phyloP scores from a whole-genome alignment of 768 basidiomycete genomes.

The Lactifluus pinguis region DNA sequence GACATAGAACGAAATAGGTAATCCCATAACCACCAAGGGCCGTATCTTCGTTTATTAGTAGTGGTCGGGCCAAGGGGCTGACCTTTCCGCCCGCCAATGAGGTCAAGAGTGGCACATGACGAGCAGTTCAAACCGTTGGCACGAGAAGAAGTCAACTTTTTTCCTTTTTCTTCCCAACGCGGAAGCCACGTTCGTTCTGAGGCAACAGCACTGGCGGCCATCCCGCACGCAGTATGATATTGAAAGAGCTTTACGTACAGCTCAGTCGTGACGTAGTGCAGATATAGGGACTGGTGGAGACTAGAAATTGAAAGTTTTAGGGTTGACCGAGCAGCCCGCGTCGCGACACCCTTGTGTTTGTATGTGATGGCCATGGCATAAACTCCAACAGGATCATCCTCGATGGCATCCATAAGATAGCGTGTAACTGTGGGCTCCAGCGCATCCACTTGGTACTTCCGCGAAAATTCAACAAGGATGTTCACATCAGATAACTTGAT shows the following conservation, averaged over 20 bases:
- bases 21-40: not conserved
- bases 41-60: not conserved
- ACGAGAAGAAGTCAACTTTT: too few relatives aligned
- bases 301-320: not conserved
- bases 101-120: not conserved
- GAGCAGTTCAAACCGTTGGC: not conserved
- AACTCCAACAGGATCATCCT: slow-evolving; percentile 11
- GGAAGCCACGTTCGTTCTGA: not conserved
- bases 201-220: not conserved
- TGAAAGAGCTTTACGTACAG: not conserved
- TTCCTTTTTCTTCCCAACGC: too few relatives aligned
- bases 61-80: not conserved
- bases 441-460: slow-evolving; percentile 14
- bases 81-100: not conserved
- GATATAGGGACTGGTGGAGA: not conserved
- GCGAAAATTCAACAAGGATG: slow-evolving; percentile 6
- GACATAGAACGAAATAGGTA: not conserved
- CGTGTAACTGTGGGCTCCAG: not conserved
- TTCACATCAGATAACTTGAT: not conserved
- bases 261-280: not conserved
- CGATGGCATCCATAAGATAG: not conserved
- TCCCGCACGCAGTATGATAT: slow-evolving; percentile 2
- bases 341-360: not conserved
- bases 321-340: not conserved
- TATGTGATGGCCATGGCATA: slow-evolving; percentile 5